Percentiles rank a stretch among this genome's conserved stretches.
These are phyloP conservation scores for Catunica adiposa DNA, from an alignment of 2,329 filamentous ascomycete genomes.

Conservation along the genomic window DNA sequence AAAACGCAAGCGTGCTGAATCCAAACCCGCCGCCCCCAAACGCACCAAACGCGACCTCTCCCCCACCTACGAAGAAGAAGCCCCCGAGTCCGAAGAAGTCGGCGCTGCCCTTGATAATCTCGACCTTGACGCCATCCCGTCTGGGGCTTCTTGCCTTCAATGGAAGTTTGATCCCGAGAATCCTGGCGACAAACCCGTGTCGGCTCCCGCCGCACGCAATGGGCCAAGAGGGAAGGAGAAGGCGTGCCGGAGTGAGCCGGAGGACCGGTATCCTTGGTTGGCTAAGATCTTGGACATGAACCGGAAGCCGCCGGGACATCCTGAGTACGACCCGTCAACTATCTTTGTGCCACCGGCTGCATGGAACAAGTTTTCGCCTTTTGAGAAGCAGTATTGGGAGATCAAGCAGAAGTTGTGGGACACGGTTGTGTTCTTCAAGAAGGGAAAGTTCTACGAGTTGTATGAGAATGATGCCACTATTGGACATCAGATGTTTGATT, in stretches of 20 bases:
- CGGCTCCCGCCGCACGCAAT: conserved; percentile 15
- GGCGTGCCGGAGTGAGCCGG: conserved; percentile 65
- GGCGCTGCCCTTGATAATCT: conserved; percentile 27
- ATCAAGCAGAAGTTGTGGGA: conserved; percentile 98
- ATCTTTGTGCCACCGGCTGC: conserved; percentile 75
- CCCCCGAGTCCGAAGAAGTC: conserved; percentile 30
- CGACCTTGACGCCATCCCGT: conserved; percentile 32
- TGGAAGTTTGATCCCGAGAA: conserved; percentile 52
- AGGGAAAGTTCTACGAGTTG: conserved; percentile 97
- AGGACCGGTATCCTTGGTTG: conserved; percentile 79
- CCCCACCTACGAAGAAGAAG: conserved; percentile 21
- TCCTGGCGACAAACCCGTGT: conserved; percentile 17
- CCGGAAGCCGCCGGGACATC: conserved; percentile 56
- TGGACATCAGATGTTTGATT: conserved; percentile 88
- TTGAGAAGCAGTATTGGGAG: conserved; percentile 98
- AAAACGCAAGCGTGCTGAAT: conserved; percentile 55
- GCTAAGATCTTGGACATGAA: conserved; percentile 75
- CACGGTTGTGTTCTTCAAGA: conserved; percentile 98
- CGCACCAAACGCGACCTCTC: conserved; percentile 26
- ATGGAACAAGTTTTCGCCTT: conserved; percentile 72
- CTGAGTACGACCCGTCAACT: conserved; percentile 80
- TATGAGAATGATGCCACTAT: conserved; percentile 97
- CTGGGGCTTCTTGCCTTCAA: conserved; percentile 31
- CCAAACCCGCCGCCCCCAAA: conserved; percentile 43
- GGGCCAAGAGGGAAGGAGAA: conserved; percentile 38